These are phyloP conservation scores for Mucor plumbeus DNA, from an alignment of 371 early-diverging fungal genomes.

Conservation along the genomic window DNA sequence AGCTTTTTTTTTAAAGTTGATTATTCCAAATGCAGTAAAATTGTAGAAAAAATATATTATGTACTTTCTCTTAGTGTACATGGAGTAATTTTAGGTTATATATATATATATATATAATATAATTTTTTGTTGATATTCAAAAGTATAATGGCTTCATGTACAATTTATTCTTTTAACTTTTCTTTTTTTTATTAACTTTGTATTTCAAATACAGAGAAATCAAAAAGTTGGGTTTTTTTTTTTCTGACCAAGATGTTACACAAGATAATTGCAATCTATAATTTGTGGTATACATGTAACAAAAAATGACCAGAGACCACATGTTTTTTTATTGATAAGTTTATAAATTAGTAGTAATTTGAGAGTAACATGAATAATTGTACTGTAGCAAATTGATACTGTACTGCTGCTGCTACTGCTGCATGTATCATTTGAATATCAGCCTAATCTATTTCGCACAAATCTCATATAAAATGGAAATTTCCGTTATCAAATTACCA, in stretches of 20 bases:
- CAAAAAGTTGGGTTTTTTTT: background rate
- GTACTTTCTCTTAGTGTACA: background rate
- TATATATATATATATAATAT: too few species aligned
- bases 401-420: too few species aligned
- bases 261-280: background rate
- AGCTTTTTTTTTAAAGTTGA: background rate
- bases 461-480: background rate
- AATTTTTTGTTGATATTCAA: background rate
- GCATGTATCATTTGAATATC: background rate
- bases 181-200: too few species aligned
- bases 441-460: background rate
- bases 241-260: background rate
- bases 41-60: background rate
- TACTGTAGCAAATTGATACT: too few species aligned
- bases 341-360: too few species aligned
- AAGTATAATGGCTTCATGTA: background rate
- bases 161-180: too few species aligned
- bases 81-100: too few species aligned
- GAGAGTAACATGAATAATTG: too few species aligned
- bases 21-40: background rate
- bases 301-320: background rate
- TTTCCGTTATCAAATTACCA: background rate
- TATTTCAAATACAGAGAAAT: background rate
- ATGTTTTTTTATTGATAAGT: background rate
- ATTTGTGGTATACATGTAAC: background rate